Evolutionary conservation across 78 protist species (phyloP).

Genomic region (Tieghemostelium lacteum): DNA sequence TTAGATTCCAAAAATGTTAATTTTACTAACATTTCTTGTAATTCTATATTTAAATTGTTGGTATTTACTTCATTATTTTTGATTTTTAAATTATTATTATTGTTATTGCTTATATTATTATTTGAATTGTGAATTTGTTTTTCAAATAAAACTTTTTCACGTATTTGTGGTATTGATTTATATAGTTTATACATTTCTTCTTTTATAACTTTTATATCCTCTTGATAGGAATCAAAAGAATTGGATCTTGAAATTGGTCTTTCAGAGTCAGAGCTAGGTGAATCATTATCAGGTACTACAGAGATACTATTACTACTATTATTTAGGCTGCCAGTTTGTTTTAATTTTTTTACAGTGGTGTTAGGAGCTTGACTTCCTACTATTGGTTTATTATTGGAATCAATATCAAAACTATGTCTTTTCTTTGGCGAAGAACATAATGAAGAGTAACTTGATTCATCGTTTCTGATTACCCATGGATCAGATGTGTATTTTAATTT

Average conservation of each 20-base stretch:
- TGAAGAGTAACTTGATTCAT: not conserved
- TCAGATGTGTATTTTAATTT: conserved; percentile 18
- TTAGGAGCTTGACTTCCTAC: not conserved
- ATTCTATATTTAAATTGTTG: not conserved
- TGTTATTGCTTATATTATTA: no score
- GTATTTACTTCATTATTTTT: not conserved
- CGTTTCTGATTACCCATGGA: conserved; percentile 29
- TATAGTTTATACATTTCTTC: not conserved
- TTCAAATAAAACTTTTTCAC: not conserved
- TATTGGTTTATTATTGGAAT: not conserved
- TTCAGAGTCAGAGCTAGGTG: not conserved
- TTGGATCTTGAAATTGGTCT: not conserved
- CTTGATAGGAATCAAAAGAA: conserved; percentile 1
- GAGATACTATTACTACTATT: not conserved
- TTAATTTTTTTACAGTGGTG: not conserved
- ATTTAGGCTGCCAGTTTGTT: not conserved
- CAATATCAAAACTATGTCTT: not conserved
- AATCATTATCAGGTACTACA: not conserved
- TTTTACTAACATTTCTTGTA: not conserved
- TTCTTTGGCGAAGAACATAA: not conserved
- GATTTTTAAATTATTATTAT: not conserved
- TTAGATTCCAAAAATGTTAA: not conserved
- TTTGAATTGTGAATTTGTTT: not conserved
- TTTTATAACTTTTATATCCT: conserved; percentile 15
- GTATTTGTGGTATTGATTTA: conserved; percentile 3